Evolutionary conservation across 2,329 filamentous ascomycete species (phyloP), one percentile per base, ranked within the genome.

Genomic region (Rutstroemia sp.): DNA sequence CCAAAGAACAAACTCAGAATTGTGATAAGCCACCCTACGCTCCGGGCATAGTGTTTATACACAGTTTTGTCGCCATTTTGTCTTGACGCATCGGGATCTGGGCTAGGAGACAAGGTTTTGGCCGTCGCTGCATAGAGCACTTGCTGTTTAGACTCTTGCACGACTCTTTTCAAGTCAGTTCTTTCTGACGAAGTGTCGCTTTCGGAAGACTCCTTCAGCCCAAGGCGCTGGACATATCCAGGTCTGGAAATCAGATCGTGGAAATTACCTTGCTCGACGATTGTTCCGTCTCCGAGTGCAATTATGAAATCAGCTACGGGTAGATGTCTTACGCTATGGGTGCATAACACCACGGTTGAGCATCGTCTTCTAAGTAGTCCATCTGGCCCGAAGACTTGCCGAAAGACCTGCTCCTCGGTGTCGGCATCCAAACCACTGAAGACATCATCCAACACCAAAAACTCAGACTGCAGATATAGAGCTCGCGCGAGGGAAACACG

Each of bases 251-350:
- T 49, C 1, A 66, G 45, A 9, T 58, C 46, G 12, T 71, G 62
- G 49, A 72, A 74, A 14, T 57, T 63, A 7, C 72, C 72, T 63
- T 73, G 71, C 57, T 74, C 71, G 2, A 63, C 54, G 25, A 74
- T 67, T 19, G 42, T 66, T 18, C 72, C 72, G 25, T 70, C 60
- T n/a, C 64, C 61, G 6, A 74, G 66, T 21, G 66, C 66, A 21
- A 74, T 63, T 30, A 75, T 69, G 37, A 73, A 66, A 60, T 75
- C 72, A n/a, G 70, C 71, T 34, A 69, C 66, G 18, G 68, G 69
- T 2, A 74, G 14, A 57, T 62, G 55, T 39, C 57, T 45, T 44
- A 61, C 39, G 9, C 37, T 58, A 44, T 66, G 72, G 16, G 47
- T 56, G 18, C 18, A 30, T 5, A 56, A 27, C 3, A 56, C 18